Conservation (phyloP, 2,329 filamentous ascomycete genomes). For the Colletotrichum shisoi region DNA sequence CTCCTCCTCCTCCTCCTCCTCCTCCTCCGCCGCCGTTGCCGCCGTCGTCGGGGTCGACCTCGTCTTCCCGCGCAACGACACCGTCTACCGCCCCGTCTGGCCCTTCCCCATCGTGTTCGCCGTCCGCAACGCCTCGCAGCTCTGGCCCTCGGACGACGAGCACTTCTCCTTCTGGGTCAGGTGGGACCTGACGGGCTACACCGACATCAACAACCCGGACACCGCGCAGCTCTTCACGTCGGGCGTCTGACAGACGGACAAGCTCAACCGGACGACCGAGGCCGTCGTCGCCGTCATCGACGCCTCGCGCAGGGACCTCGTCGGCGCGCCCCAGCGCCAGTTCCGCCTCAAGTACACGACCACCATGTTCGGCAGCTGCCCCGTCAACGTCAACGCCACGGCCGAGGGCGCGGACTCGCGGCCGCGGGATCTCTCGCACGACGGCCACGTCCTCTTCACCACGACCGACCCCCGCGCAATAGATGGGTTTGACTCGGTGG, state of each 20-base stretch:
- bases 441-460: not conserved
- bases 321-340: not conserved
- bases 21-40: no score
- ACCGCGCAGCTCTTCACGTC: not conserved
- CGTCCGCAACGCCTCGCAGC: slow-evolving; percentile 14
- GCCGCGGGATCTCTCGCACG: not conserved
- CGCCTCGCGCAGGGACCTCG: slow-evolving; percentile 3
- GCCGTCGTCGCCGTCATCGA: slow-evolving; percentile 1
- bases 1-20: no score
- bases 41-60: slow-evolving; percentile 8
- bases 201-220: not conserved
- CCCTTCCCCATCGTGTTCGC: slow-evolving; percentile 22
- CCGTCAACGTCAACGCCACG: not conserved
- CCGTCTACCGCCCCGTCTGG: slow-evolving; percentile 14
- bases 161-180: slow-evolving; percentile 12
- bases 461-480: slow-evolving; percentile 3
- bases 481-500: no score
- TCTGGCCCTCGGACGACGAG: not conserved
- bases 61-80: slow-evolving; percentile 14
- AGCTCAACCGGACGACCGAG: not conserved
- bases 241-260: slow-evolving; percentile 5
- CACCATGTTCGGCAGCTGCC: slow-evolving; percentile 1
- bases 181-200: slow-evolving; percentile 12
- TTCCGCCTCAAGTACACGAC: slow-evolving; percentile 9
- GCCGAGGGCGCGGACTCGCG: not conserved